phyloP scores from a whole-genome alignment of 495 filamentous ascomycete species.

The Penicillium bovifimosum region DNA sequence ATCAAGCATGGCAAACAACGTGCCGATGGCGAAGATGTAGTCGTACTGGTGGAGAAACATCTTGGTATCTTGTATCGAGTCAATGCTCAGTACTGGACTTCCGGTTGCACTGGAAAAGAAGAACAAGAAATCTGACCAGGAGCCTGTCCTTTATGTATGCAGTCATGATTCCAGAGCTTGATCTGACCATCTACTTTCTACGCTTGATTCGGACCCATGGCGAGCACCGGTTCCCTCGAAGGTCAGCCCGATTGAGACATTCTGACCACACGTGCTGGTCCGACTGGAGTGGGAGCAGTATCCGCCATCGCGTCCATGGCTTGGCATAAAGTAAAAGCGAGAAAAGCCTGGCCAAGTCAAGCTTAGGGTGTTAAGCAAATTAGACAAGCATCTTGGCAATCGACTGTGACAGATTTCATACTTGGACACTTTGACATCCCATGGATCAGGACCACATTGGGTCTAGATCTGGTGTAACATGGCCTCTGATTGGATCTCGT shows the following conservation, averaged over 20 bases:
- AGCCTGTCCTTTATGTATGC: slow-evolving; percentile 6
- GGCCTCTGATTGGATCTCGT: not conserved
- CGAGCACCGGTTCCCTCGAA: not conserved
- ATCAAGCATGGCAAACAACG: slow-evolving; percentile 69
- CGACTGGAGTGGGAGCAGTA: slow-evolving; percentile 2
- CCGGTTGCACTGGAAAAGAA: slow-evolving; percentile 1
- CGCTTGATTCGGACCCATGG: not conserved
- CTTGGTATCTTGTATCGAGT: slow-evolving; percentile 24
- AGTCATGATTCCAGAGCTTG: not conserved
- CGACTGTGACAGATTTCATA: not conserved
- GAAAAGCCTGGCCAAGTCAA: not conserved
- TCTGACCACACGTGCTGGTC: slow-evolving; percentile 3
- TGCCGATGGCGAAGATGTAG: slow-evolving; percentile 72
- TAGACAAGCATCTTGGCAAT: not conserved
- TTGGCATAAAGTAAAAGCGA: not conserved
- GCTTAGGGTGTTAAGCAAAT: slow-evolving; percentile 8
- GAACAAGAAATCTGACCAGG: not conserved
- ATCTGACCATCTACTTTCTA: not conserved
- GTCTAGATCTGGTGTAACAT: not conserved
- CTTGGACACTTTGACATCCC: not conserved
- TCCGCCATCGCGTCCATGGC: not conserved
- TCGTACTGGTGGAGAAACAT: slow-evolving; percentile 54
- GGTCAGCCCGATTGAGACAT: not conserved
- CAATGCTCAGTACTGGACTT: not conserved
- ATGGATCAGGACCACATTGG: not conserved